Conservation (phyloP, 2,329 filamentous ascomycete species). For the Cryphonectria radicalis region DNA sequence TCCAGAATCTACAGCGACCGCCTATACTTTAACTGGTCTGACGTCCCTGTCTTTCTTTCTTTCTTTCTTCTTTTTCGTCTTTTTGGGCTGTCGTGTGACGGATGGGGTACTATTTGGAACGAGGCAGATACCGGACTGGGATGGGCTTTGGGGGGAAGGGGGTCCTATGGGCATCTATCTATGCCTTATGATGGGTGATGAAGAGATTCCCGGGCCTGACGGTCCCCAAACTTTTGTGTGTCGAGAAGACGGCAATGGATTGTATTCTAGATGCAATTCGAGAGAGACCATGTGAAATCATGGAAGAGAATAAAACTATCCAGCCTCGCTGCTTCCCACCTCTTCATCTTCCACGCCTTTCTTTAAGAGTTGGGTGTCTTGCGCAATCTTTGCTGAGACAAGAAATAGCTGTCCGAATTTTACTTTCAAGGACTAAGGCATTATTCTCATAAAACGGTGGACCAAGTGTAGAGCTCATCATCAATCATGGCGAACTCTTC, state of each 20-base stretch:
- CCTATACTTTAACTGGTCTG: background rate
- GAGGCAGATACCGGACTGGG: background rate
- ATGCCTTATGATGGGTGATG: conserved; percentile 1
- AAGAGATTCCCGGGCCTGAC: background rate
- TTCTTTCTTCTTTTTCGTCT: background rate
- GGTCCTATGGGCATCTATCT: background rate
- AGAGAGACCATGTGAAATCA: background rate
- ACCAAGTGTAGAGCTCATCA: background rate
- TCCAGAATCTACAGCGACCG: background rate
- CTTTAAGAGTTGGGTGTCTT: background rate
- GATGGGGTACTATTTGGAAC: conserved; percentile 3
- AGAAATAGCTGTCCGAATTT: background rate
- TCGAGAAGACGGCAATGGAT: background rate
- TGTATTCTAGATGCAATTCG: conserved; percentile 11
- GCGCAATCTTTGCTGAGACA: background rate
- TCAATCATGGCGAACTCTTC: too few species aligned
- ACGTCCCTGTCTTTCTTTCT: background rate
- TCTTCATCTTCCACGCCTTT: background rate
- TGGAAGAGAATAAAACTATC: background rate
- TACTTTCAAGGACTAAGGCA: background rate
- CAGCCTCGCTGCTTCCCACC: conserved; percentile 1
- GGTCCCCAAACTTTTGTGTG: background rate
- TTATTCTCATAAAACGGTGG: background rate
- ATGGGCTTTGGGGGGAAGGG: background rate
- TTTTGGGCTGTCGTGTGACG: background rate